phyloP scores from a whole-genome alignment of 1,284 basidiomycete species.

The Vanrija humicola region DNA sequence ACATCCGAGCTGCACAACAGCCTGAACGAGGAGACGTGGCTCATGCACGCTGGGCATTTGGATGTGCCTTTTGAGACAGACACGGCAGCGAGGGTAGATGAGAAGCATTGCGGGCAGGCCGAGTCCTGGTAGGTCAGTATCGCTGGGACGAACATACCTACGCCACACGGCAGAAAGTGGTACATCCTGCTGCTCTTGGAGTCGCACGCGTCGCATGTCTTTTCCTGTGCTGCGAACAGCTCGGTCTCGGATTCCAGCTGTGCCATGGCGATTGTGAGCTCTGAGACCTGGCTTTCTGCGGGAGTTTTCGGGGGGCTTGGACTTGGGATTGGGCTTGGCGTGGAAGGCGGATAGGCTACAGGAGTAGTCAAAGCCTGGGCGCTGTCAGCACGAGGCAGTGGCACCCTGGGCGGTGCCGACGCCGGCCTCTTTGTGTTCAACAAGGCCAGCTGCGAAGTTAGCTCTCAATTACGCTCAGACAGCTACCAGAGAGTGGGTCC shows the following conservation, averaged over 20 bases:
- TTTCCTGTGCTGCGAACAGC: not conserved
- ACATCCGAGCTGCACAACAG: not conserved
- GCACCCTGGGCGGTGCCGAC: too few relatives aligned
- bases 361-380: too few relatives aligned
- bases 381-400: too few relatives aligned
- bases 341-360: too few relatives aligned
- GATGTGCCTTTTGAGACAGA: slow-evolving; percentile 27
- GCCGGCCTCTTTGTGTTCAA: too few relatives aligned
- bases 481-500: too few relatives aligned
- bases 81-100: slow-evolving; percentile 34
- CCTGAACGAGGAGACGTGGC: slow-evolving; percentile 20
- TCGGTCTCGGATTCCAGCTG: not conserved
- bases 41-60: slow-evolving; percentile 34
- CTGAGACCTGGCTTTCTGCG: not conserved
- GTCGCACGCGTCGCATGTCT: slow-evolving; percentile 20
- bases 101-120: slow-evolving; percentile 37
- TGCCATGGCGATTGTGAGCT: not conserved
- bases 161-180: slow-evolving; percentile 28
- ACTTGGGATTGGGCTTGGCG: not conserved
- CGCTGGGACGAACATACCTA: slow-evolving; percentile 11
- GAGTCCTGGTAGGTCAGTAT: slow-evolving; percentile 21
- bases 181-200: slow-evolving; percentile 14
- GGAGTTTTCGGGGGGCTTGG: not conserved
- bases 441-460: too few relatives aligned
- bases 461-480: too few relatives aligned